These are phyloP conservation scores for Sedum album DNA, from an alignment of 164 flowering plant species.

Conservation along the genomic window DNA sequence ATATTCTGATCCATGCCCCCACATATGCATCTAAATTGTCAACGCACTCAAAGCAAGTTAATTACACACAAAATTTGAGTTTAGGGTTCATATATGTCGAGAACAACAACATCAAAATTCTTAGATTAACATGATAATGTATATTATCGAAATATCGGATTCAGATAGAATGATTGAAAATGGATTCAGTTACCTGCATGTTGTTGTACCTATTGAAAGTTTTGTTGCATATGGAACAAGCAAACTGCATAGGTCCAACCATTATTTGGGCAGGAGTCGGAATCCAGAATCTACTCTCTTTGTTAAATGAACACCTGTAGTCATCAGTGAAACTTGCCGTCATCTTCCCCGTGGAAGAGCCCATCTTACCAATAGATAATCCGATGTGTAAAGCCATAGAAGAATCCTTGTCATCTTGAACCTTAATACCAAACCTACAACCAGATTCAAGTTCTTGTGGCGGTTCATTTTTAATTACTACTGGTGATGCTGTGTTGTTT, in stretches of 20 bases:
- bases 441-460: neutral
- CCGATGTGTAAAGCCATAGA: neutral
- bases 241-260: slow-evolving; percentile 1
- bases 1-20: neutral
- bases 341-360: neutral
- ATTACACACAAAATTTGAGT: neutral
- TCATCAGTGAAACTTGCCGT: neutral
- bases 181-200: neutral
- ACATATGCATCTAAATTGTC: neutral
- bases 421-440: neutral
- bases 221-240: neutral
- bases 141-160: neutral
- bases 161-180: neutral
- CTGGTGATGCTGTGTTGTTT: neutral
- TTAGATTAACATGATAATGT: neutral
- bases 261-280: neutral
- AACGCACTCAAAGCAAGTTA: neutral
- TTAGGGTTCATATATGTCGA: neutral
- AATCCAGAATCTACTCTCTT: neutral
- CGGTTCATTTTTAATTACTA: neutral
- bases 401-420: neutral
- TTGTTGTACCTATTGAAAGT: neutral
- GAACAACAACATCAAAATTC: neutral
- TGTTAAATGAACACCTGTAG: neutral
- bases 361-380: neutral